Evolutionary conservation across 805 yeast genomes (phyloP), one percentile per base, ranked within the genome.

Genomic region (Yarrowia sp.): DNA sequence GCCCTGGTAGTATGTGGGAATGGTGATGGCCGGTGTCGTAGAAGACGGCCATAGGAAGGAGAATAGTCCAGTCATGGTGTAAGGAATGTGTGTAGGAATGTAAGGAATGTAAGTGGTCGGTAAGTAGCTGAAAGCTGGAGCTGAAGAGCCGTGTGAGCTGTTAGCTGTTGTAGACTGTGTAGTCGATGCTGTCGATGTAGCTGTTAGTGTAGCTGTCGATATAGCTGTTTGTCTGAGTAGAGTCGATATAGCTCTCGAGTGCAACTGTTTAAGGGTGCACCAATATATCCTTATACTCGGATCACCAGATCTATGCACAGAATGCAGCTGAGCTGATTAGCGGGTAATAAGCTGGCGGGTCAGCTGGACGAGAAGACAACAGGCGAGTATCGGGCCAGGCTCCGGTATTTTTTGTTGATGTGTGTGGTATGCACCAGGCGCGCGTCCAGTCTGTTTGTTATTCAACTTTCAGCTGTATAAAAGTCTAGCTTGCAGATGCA

Each of bases 1-100:
- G 2, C 87, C 87, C 49, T 79, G 80, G 15, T 74, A 67, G 70
- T 84, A 86, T 8, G 77, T 77, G 3, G 89, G 89, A 22, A 85
- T 83, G 14, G 83, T 81, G 35, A 83, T 78, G 4, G 79, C 79
- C n/a, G 73, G 76, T 15, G 70, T 71, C 65, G 64, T 67, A 26
- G 49, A 61, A 38, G 46, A 52, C n/a, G 74, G 73, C 74, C 75
- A 73, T 59, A 73, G 66, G 46, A 71, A 63, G 26, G 67, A 64
- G 16, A 73, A 53, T 3, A 73, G 70, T 36, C 74, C 72, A 1
- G 70, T 66, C 71, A 71, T 71, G 40, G 43, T 40, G 56, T 22
- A 40, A 3, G 35, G n/a, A 48, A 10, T 19, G 22, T n/a, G 42
- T 36, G 58, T 12, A 16, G 26, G 16, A 16, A 35, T 53, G 38